Conservation (phyloP, 495 filamentous ascomycete species). For the Endocarpon pusillum region DNA sequence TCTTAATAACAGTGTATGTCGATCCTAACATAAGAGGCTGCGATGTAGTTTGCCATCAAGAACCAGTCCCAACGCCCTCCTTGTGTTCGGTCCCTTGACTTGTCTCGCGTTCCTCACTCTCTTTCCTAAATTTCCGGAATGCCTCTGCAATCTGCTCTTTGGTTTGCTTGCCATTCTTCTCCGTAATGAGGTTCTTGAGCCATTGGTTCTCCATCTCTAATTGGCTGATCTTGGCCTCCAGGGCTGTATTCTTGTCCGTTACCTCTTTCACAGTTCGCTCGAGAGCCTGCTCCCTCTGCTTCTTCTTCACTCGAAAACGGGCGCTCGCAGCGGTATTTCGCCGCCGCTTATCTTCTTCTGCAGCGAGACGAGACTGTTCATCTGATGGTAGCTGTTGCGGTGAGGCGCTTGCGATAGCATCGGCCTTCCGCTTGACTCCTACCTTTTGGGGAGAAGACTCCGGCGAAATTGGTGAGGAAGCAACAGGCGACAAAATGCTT, state of each 20-base stretch:
- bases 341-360: conserved; percentile 93
- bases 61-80: neutral
- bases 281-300: conserved; percentile 88
- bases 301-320: conserved; percentile 97
- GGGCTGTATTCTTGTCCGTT: conserved; percentile 56
- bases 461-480: too few relatives aligned
- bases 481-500: too few relatives aligned
- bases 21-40: too few relatives aligned
- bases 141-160: neutral
- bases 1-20: too few relatives aligned
- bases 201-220: conserved; percentile 94
- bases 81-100: neutral
- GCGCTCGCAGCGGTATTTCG: conserved; percentile 91
- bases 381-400: conserved; percentile 23
- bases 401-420: conserved; percentile 13
- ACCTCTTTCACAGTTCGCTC: conserved; percentile 85
- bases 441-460: too few relatives aligned
- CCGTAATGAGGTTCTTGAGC: conserved; percentile 83
- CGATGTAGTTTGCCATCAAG: neutral
- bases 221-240: conserved; percentile 70
- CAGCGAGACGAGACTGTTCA: conserved; percentile 48
- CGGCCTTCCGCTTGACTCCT: neutral
- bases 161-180: conserved; percentile 47
- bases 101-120: conserved; percentile 1
- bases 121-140: conserved; percentile 1